Conservation (phyloP, 2,329 filamentous ascomycete genomes). For the Ophioceras dolichostomum region DNA sequence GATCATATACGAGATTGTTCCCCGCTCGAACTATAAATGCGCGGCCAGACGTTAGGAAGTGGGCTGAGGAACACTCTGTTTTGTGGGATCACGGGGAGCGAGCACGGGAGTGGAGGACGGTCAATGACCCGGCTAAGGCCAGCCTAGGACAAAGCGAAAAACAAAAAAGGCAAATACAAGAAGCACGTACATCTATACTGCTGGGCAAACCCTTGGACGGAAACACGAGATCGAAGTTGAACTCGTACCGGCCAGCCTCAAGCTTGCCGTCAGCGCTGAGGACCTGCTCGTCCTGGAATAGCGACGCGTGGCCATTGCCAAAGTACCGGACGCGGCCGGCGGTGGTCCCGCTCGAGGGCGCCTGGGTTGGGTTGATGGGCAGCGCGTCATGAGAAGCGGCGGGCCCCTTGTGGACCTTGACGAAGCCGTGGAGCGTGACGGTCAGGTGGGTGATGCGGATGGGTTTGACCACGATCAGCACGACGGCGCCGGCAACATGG, state of each 20-base stretch:
- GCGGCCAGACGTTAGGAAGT: too few species aligned
- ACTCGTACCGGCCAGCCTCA: conserved; percentile 64
- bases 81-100: too few species aligned
- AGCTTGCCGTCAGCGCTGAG: conserved; percentile 68
- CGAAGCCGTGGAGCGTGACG: conserved; percentile 65
- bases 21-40: conserved; percentile 96
- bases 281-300: conserved; percentile 74
- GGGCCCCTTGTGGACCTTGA: conserved; percentile 64
- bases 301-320: conserved; percentile 65
- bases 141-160: conserved; percentile 1
- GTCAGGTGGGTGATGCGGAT: conserved; percentile 70
- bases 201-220: conserved; percentile 48
- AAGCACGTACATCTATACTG: conserved; percentile 81
- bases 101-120: too few species aligned
- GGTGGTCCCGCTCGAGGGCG: conserved; percentile 19
- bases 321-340: conserved; percentile 41
- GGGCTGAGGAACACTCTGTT: too few species aligned
- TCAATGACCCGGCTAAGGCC: too few species aligned
- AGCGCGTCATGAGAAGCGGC: conserved; percentile 35
- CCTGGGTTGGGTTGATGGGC: conserved; percentile 24
- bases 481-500: conserved; percentile 58
- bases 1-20: conserved; percentile 83
- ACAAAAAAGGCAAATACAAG: background rate
- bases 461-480: conserved; percentile 61
- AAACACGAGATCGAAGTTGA: conserved; percentile 38